phyloP scores from a whole-genome alignment of 2,329 filamentous ascomycete species.

The Aureobasidium leucospermi region DNA sequence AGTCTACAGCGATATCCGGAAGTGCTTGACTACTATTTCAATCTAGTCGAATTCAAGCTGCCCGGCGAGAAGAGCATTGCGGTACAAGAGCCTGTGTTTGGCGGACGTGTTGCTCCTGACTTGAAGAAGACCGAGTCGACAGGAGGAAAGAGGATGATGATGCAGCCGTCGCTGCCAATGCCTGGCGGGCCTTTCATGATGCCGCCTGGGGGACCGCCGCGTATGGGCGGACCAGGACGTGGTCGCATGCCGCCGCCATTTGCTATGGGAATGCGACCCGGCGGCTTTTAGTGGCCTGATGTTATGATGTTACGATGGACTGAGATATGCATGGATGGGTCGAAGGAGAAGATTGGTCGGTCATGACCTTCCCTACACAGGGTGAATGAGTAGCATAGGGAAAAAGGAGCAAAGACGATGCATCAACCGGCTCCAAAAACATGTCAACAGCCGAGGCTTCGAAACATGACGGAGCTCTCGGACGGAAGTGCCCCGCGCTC shows the following conservation, averaged over 20 bases:
- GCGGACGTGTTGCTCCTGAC: background rate
- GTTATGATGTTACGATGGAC: background rate
- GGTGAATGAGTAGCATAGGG: background rate
- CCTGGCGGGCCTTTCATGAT: background rate
- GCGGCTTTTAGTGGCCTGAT: background rate
- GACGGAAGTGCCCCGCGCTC: background rate
- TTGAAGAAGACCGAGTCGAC: background rate
- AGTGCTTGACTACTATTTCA: conserved; percentile 74
- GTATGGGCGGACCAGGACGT: background rate
- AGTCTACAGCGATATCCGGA: conserved; percentile 72
- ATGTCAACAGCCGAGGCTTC: conserved; percentile 5
- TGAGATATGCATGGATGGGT: background rate
- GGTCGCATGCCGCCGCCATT: conserved; percentile 1
- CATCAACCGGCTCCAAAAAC: background rate
- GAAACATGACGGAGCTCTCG: background rate
- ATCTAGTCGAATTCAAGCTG: conserved; percentile 58
- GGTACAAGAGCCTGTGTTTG: conserved; percentile 3
- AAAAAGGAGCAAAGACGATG: background rate
- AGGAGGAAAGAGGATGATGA: background rate
- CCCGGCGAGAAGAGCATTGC: conserved; percentile 46
- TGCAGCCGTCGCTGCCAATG: background rate
- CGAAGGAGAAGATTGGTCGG: background rate
- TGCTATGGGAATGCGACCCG: background rate
- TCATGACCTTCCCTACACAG: background rate
- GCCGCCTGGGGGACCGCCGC: background rate